Conservation (phyloP, 768 basidiomycete species). For the Gymnopilus dilepis region DNA sequence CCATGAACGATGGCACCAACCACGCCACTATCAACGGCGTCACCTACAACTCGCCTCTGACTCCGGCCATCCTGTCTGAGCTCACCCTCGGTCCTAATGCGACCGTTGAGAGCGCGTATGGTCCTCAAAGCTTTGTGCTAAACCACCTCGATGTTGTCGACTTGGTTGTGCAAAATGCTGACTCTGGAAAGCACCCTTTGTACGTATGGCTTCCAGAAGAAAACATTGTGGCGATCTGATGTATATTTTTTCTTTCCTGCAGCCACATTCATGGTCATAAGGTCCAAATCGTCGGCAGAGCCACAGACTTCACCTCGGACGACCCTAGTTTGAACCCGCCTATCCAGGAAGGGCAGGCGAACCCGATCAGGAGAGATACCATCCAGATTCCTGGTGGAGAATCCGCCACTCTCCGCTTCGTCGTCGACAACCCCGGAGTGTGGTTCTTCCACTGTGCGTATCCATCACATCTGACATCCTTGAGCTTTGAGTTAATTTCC, state of each 20-base stretch:
- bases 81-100: constrained; percentile 81
- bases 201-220: no score
- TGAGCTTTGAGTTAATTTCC: neutral
- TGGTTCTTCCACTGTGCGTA: constrained; percentile 84
- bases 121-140: constrained; percentile 76
- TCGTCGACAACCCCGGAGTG: constrained; percentile 92
- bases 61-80: constrained; percentile 78
- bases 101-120: constrained; percentile 72
- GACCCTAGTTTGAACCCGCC: constrained; percentile 85
- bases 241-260: no score
- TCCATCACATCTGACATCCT: neutral
- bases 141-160: constrained; percentile 79
- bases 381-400: constrained; percentile 72
- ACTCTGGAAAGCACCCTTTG: constrained; percentile 86
- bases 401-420: constrained; percentile 75
- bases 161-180: constrained; percentile 74
- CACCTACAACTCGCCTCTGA: constrained; percentile 70
- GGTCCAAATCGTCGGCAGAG: constrained; percentile 78
- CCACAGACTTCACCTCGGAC: constrained; percentile 69
- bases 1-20: constrained; percentile 87
- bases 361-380: constrained; percentile 94
- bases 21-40: constrained; percentile 76
- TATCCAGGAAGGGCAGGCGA: constrained; percentile 74
- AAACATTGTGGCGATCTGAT: no score
- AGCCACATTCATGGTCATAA: constrained; percentile 95